A percentile compares a stretch with the other conserved stretches of the same genome.
phyloP scores from a whole-genome alignment of 768 basidiomycete species.

The Boletales sp. region DNA sequence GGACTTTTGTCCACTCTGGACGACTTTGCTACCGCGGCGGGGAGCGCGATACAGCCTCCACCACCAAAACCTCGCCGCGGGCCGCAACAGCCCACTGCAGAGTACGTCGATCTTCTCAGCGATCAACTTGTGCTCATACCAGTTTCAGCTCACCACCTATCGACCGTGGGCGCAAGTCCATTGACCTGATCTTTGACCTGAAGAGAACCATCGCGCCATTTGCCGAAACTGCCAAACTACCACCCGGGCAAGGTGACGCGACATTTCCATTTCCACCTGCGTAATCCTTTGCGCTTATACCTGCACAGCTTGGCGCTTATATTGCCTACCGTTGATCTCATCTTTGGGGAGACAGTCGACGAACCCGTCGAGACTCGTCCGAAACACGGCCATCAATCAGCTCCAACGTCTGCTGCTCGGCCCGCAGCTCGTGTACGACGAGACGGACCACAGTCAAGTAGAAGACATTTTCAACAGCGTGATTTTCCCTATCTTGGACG shows the following conservation, averaged over 20 bases:
- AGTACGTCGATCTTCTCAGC: conserved; percentile 36
- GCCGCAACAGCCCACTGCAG: conserved; percentile 47
- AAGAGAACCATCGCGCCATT: conserved; percentile 63
- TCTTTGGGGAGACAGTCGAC: conserved; percentile 78
- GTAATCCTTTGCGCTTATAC: conserved; percentile 2
- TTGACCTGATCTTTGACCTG: conserved; percentile 76
- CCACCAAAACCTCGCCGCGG: conserved; percentile 50
- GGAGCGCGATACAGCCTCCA: conserved; percentile 56
- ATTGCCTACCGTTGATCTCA: conserved; percentile 69
- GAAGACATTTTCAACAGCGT: conserved; percentile 86
- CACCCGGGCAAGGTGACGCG: conserved; percentile 29
- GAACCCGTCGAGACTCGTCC: conserved; percentile 79
- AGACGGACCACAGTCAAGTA: conserved; percentile 57
- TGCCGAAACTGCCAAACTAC: conserved; percentile 44
- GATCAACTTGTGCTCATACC: neutral
- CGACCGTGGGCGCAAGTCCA: conserved; percentile 75
- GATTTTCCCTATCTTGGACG: conserved; percentile 89
- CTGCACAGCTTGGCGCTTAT: conserved; percentile 70
- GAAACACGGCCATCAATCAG: conserved; percentile 74
- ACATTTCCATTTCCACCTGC: neutral
- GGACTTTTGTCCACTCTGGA: conserved; percentile 80
- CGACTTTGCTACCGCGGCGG: conserved; percentile 81
- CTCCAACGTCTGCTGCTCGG: conserved; percentile 84
- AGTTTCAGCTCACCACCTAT: conserved; percentile 63
- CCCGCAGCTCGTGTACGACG: conserved; percentile 60